Evolutionary conservation across 1,139 yeast genomes (phyloP).

Genomic region (Geotrichum macrosporum): DNA sequence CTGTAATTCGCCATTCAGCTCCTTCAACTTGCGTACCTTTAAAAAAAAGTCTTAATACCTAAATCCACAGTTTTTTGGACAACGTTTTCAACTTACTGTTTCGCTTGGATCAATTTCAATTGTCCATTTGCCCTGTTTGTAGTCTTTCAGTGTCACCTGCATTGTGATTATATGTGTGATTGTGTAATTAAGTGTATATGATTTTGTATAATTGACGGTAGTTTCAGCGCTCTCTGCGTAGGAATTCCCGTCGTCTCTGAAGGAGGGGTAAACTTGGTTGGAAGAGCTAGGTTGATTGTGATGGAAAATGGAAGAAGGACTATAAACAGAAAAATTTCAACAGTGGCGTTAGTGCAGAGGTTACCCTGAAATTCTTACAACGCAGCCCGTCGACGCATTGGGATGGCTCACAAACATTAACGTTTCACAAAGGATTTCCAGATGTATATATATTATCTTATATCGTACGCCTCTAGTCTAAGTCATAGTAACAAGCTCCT

Average conservation of each 20-base stretch:
- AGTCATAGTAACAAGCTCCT: slow-evolving; percentile 86
- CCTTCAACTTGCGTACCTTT: slow-evolving; percentile 67
- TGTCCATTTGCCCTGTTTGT: slow-evolving; percentile 84
- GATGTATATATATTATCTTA: too few relatives aligned
- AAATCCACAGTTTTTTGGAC: too few relatives aligned
- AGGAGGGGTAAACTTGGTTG: too few relatives aligned
- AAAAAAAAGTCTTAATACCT: slow-evolving; percentile 1
- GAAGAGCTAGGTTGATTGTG: too few relatives aligned
- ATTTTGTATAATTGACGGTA: too few relatives aligned
- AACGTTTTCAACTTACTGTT: slow-evolving; percentile 51
- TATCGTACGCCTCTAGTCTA: too few relatives aligned
- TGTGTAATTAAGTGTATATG: too few relatives aligned
- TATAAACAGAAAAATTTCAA: slow-evolving; percentile 13
- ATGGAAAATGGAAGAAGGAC: neutral
- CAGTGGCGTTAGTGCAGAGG: slow-evolving; percentile 13
- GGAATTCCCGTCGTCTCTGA: too few relatives aligned
- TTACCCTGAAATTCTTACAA: slow-evolving; percentile 9
- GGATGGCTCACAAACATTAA: too few relatives aligned
- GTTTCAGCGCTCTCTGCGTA: too few relatives aligned
- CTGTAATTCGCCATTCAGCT: slow-evolving; percentile 63
- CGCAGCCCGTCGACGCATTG: too few relatives aligned
- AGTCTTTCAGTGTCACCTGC: slow-evolving; percentile 84
- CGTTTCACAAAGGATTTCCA: too few relatives aligned
- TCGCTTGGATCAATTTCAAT: slow-evolving; percentile 69
- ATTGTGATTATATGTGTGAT: slow-evolving; percentile 38